Evolutionary conservation across 306 rosid species (phyloP).

Genomic region (Datisca glomerata): DNA sequence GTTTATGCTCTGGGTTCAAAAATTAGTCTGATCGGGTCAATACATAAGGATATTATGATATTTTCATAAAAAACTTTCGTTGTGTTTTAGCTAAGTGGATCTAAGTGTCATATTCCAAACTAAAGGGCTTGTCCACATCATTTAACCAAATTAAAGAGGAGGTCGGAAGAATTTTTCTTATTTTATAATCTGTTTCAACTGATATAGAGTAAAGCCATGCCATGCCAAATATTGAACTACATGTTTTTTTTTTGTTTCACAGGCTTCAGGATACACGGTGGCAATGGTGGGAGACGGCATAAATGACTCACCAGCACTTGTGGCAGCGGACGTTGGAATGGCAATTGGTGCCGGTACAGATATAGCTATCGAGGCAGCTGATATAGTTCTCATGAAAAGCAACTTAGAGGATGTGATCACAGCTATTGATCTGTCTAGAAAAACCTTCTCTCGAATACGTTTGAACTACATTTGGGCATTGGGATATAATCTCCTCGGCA

Average conservation of each 20-base stretch:
- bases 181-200: background rate
- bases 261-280: constrained; percentile 60
- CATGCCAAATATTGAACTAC: constrained; percentile 16
- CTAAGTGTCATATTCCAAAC: no score
- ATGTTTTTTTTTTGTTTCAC: no score
- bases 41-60: background rate
- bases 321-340: constrained; percentile 86
- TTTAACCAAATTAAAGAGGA: background rate
- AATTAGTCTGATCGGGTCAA: background rate
- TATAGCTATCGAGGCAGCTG: constrained; percentile 82
- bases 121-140: background rate
- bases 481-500: constrained; percentile 77
- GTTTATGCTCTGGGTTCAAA: background rate
- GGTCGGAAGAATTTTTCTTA: background rate
- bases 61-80: background rate
- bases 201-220: background rate
- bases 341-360: constrained; percentile 93
- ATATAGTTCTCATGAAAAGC: constrained; percentile 69
- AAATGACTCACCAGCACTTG: constrained; percentile 84
- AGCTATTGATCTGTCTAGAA: constrained; percentile 68
- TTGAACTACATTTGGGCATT: constrained; percentile 84
- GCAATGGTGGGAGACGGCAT: constrained; percentile 88
- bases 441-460: constrained; percentile 68
- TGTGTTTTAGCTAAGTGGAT: background rate
- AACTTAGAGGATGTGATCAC: constrained; percentile 79